These are phyloP conservation scores for Achaetomium macrosporum DNA, from an alignment of 2,329 filamentous ascomycete species.

Conservation along the genomic window DNA sequence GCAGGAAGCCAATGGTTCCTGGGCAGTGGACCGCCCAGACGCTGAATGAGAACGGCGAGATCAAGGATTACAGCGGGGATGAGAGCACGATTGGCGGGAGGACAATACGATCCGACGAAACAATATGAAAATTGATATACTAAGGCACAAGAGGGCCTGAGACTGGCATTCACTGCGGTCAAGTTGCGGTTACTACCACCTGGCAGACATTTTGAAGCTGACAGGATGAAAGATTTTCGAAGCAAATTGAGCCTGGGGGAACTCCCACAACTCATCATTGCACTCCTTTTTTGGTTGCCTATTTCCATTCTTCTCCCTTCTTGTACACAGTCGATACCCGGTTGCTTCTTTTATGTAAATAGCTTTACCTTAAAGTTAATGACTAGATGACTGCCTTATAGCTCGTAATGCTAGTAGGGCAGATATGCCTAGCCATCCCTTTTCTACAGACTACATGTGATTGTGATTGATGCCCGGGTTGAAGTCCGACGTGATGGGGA, in stretches of 20 bases:
- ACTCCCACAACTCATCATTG: not conserved
- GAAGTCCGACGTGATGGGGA: too few species aligned
- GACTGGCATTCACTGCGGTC: not conserved
- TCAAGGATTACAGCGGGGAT: constrained; percentile 25
- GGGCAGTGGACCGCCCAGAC: constrained; percentile 27
- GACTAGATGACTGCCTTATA: not conserved
- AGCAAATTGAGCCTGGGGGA: not conserved
- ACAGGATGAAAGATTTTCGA: not conserved
- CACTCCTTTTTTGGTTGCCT: not conserved
- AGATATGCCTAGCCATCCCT: not conserved
- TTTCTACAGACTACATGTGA: too few species aligned
- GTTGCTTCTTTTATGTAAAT: constrained; percentile 7
- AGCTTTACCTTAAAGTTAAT: constrained; percentile 8
- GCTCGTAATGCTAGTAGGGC: not conserved
- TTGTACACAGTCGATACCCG: constrained; percentile 20
- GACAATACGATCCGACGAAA: constrained; percentile 19
- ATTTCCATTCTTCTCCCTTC: not conserved
- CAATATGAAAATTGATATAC: constrained; percentile 11
- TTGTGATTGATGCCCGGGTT: not conserved
- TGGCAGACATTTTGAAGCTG: not conserved
- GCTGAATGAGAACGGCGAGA: constrained; percentile 22
- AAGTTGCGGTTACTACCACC: not conserved
- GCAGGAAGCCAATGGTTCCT: constrained; percentile 41
- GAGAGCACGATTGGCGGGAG: constrained; percentile 24
- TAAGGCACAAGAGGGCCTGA: too few species aligned